Percentiles rank a stretch among this genome's conserved stretches.
These are phyloP conservation scores for Bruguiera sexangula DNA, from an alignment of 345 rosid species.

Conservation along the genomic window DNA sequence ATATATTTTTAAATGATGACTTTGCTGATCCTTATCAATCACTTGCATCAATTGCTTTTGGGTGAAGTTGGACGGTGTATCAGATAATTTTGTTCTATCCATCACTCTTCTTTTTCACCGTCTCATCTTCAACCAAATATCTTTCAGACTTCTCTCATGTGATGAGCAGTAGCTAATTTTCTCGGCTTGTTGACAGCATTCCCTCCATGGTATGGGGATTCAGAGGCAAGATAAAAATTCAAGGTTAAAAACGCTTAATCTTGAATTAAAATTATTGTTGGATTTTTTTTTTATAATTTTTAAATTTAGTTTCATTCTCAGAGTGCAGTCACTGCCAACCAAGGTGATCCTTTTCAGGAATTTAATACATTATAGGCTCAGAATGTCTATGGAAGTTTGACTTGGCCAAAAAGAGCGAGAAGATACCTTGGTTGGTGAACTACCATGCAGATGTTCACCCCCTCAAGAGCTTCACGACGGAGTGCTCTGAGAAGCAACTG, in stretches of 20 bases:
- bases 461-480: conserved; percentile 87
- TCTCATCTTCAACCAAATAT: background rate
- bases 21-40: no score
- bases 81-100: no score
- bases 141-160: background rate
- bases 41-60: no score
- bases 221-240: no score
- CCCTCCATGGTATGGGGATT: no score
- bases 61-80: no score
- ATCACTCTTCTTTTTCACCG: background rate
- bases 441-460: conserved; percentile 86
- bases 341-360: background rate
- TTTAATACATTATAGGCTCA: background rate
- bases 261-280: background rate
- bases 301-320: background rate
- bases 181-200: no score
- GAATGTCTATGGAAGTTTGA: background rate
- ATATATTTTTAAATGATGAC: background rate
- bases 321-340: background rate
- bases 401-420: conserved; percentile 1
- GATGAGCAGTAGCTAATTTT: no score
- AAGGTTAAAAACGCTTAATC: no score
- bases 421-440: conserved; percentile 89
- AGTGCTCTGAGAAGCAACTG: conserved; percentile 76
- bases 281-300: background rate